Percentiles rank a stretch among this genome's conserved stretches.
These are phyloP conservation scores for Phytophthora cryptogea DNA, from an alignment of 352 stramenopile species.

Conservation along the genomic window DNA sequence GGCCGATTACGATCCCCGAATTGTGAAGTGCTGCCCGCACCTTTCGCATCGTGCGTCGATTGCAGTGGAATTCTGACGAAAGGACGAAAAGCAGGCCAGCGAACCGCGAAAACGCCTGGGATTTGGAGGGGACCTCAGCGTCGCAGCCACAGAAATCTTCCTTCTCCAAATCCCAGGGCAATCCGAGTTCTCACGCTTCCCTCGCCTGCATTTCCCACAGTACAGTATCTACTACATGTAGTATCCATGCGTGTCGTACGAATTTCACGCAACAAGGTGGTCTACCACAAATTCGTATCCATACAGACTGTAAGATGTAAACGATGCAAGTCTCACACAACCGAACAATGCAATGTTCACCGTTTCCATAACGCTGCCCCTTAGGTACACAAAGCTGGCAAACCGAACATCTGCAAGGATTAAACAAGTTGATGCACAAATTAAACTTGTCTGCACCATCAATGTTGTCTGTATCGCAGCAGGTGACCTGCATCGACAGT, in stretches of 20 bases:
- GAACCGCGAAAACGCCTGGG: slow-evolving; percentile 7
- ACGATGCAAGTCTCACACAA: too few relatives aligned
- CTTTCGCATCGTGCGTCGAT: slow-evolving; percentile 9
- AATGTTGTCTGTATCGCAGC: slow-evolving; percentile 4
- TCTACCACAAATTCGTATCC: too few relatives aligned
- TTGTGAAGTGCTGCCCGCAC: background rate
- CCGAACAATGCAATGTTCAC: background rate
- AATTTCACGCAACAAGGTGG: too few relatives aligned
- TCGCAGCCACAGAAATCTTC: background rate
- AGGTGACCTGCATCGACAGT: slow-evolving; percentile 27
- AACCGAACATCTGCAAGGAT: slow-evolving; percentile 6
- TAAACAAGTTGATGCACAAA: slow-evolving; percentile 14
- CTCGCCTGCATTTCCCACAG: background rate
- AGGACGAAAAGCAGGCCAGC: slow-evolving; percentile 9
- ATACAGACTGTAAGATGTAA: too few relatives aligned
- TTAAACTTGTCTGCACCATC: slow-evolving; percentile 4
- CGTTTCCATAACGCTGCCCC: slow-evolving; percentile 7
- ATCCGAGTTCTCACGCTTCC: background rate
- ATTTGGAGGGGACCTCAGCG: slow-evolving; percentile 16
- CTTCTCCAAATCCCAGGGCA: background rate
- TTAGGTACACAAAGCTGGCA: slow-evolving; percentile 12
- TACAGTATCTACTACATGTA: background rate
- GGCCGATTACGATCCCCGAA: too few relatives aligned
- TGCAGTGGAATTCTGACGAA: slow-evolving; percentile 19
- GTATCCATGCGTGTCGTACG: too few relatives aligned